Evolutionary conservation across 352 stramenopile species (phyloP).

Genomic region (Vaucheria bursata): DNA sequence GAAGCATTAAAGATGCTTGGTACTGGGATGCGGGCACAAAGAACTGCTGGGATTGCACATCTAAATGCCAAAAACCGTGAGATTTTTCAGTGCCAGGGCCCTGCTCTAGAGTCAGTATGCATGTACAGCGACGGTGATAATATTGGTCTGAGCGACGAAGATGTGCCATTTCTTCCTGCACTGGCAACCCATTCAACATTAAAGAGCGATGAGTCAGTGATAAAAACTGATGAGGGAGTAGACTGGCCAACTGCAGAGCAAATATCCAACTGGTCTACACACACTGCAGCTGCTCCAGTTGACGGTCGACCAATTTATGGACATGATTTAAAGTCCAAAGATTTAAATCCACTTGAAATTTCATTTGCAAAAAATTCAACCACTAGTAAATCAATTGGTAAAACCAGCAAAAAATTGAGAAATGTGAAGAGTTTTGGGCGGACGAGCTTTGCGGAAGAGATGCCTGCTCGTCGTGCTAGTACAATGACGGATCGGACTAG

Average conservation of each 20-base stretch:
- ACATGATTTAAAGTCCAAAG: neutral
- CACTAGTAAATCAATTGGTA: no score
- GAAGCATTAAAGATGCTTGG: neutral
- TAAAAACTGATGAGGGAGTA: neutral
- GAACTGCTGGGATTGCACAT: neutral
- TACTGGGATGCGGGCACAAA: neutral
- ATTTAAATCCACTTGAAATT: neutral
- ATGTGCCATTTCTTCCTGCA: neutral
- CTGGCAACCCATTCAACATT: neutral
- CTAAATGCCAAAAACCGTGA: neutral
- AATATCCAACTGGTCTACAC: neutral
- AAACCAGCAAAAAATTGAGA: no score
- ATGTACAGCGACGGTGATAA: conserved; percentile 9
- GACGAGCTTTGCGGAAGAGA: no score
- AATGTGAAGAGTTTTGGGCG: no score
- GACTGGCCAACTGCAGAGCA: neutral
- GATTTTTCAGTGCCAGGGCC: neutral
- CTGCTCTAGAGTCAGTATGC: neutral
- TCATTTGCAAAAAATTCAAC: no score
- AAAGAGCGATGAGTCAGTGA: neutral
- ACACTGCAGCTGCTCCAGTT: neutral
- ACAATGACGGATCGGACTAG: neutral
- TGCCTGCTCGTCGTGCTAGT: no score
- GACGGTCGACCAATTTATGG: neutral
- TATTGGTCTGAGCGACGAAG: neutral